Percentiles rank a stretch among this genome's conserved stretches.
Conservation (phyloP, 768 basidiomycete species). For the Clitopilus passeckerianus region DNA sequence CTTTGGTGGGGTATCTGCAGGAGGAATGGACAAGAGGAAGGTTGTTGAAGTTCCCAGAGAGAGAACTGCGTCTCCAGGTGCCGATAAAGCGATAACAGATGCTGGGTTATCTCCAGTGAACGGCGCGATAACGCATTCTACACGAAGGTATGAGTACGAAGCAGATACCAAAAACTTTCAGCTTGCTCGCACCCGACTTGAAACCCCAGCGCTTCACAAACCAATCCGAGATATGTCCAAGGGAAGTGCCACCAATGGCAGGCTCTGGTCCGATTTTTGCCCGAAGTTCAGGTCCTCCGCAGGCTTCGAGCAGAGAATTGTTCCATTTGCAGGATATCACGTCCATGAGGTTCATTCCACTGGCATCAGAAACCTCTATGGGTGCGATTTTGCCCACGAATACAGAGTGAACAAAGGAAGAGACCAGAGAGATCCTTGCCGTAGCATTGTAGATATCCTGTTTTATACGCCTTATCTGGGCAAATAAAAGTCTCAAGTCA, state of each 20-base stretch:
- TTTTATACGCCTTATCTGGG: conserved; percentile 51
- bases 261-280: conserved; percentile 74
- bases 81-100: conserved; percentile 69
- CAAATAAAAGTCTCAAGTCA: neutral
- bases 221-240: conserved; percentile 64
- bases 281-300: conserved; percentile 63
- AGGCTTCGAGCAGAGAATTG: conserved; percentile 55
- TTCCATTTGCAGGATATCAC: conserved; percentile 74
- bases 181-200: conserved; percentile 40
- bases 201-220: conserved; percentile 79
- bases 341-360: conserved; percentile 88
- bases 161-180: neutral
- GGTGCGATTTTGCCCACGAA: conserved; percentile 75
- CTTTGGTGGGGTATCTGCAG: conserved; percentile 56
- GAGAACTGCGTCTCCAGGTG: conserved; percentile 77
- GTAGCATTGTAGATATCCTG: conserved; percentile 56
- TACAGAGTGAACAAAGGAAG: conserved; percentile 80
- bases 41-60: conserved; percentile 90
- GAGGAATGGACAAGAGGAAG: conserved; percentile 73
- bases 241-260: conserved; percentile 59
- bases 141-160: neutral
- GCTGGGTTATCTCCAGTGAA: conserved; percentile 92
- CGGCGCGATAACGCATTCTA: conserved; percentile 75
- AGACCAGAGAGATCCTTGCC: conserved; percentile 70
- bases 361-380: conserved; percentile 84